Evolutionary conservation across 139 green algal genomes (phyloP).

Genomic region (Coccomyxa sp.): DNA sequence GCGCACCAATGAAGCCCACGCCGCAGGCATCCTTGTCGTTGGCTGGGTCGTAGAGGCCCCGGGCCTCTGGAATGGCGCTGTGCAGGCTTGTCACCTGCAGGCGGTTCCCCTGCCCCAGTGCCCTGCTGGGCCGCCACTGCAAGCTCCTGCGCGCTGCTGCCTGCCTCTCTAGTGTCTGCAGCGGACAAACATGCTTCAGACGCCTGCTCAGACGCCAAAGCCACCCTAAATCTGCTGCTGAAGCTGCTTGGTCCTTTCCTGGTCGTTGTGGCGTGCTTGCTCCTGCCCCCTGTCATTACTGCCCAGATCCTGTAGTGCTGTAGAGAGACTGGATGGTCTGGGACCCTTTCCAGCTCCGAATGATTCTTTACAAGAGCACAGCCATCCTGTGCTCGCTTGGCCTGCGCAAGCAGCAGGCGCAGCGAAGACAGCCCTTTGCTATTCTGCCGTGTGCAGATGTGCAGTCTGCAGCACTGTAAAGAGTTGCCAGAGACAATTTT

Average conservation of each 20-base stretch:
- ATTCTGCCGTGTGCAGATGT: too few relatives aligned
- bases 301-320: too few relatives aligned
- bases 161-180: not conserved
- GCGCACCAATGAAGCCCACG: conserved; percentile 91
- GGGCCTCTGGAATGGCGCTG: not conserved
- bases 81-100: not conserved
- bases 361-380: too few relatives aligned
- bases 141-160: not conserved
- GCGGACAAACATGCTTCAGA: not conserved
- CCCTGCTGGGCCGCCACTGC: not conserved
- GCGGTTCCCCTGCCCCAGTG: not conserved
- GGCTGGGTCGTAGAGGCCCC: conserved; percentile 22
- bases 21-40: conserved; percentile 84
- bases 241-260: not conserved
- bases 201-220: not conserved
- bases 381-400: too few relatives aligned
- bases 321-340: too few relatives aligned
- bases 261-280: not conserved
- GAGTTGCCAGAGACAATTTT: too few relatives aligned
- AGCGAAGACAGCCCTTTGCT: too few relatives aligned
- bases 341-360: too few relatives aligned
- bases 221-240: not conserved
- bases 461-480: too few relatives aligned
- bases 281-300: too few relatives aligned
- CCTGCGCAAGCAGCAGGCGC: too few relatives aligned